Evolutionary conservation across 176 grass and related monocot species (phyloP), one percentile per base, ranked within the genome.

Genomic region (Coix lacrymajobi): DNA sequence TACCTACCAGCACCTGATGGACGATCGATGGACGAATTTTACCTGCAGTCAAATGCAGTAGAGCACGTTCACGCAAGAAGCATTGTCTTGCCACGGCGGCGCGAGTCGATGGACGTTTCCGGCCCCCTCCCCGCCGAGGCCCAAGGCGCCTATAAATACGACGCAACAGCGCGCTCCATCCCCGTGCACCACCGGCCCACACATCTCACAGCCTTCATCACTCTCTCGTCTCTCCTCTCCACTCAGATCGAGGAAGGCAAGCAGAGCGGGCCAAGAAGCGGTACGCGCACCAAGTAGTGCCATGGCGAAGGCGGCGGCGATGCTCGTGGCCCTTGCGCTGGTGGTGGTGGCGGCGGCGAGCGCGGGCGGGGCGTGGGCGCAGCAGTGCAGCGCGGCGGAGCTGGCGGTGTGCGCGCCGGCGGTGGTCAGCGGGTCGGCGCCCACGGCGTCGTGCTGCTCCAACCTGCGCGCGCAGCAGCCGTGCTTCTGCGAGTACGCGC

Each of bases 401-500:
- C 83, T 90, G n/a, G 58, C 25, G 65, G 45, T 33, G 58, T 86
- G 49, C 80, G 87, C 87, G 77, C 82, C 19, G 58, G 28, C 30
- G 81, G 80, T 89, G 82, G 0, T 76, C 17, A 4, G 38, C 39
- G 87, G 87, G n/a, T 0, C 49, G 38, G 0, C 17, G 69, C 87
- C 87, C 30, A 26, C 76, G 62, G 48, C 6, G 31, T 0, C 69
- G 62, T 85, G 82, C 82, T 85, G 87, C 87, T 48, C 69, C 17
- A 84, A 8, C 49, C 87, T 89, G 70, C 48, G 39, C 20, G 39
- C 38, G n/a, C 87, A 85, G 87, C 30, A 20, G n/a, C 62, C 69
- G 1, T 89, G 87, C 87, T 85, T 85, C 82, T 89, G 87, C 77
- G 49, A 85, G 82, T 89, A 11, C 87, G 82, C 82, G 17, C 36